Evolutionary conservation across 768 basidiomycete species (phyloP).

Genomic region (Sporobolomyces pararoseus): DNA sequence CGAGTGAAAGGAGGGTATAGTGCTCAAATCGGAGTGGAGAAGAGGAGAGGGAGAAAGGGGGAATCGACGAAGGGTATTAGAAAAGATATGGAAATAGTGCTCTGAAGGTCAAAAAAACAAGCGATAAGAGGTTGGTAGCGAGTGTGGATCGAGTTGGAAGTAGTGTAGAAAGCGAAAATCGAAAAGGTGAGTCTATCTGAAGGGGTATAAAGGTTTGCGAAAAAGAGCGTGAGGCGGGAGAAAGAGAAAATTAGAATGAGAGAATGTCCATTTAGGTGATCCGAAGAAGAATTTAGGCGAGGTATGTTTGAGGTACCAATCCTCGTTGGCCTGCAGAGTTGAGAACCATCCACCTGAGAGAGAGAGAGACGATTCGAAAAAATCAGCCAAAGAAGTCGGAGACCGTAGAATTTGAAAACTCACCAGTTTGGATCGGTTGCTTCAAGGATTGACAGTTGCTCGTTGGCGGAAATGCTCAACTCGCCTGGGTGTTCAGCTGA

Average conservation of each 20-base stretch:
- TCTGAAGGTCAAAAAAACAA: background rate
- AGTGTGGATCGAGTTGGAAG: constrained; percentile 8
- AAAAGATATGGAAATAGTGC: background rate
- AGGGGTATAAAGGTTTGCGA: constrained; percentile 6
- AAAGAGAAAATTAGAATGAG: background rate
- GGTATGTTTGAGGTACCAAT: constrained; percentile 27
- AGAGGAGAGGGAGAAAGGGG: background rate
- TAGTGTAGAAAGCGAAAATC: background rate
- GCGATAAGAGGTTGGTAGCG: background rate
- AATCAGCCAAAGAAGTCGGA: background rate
- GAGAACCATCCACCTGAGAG: constrained; percentile 29
- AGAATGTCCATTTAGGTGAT: background rate
- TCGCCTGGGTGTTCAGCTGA: constrained; percentile 49
- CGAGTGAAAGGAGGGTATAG: background rate
- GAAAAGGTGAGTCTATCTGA: background rate
- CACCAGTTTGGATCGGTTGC: constrained; percentile 36
- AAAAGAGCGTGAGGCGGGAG: no score
- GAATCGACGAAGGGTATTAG: no score
- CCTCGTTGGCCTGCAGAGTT: constrained; percentile 24
- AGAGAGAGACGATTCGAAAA: background rate
- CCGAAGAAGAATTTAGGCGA: background rate
- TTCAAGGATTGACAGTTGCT: constrained; percentile 46
- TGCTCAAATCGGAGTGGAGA: background rate
- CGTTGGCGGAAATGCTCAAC: constrained; percentile 47
- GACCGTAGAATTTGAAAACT: no score